phyloP scores from a whole-genome alignment of 208 protist genomes.

The Trypanosoma vivax region DNA sequence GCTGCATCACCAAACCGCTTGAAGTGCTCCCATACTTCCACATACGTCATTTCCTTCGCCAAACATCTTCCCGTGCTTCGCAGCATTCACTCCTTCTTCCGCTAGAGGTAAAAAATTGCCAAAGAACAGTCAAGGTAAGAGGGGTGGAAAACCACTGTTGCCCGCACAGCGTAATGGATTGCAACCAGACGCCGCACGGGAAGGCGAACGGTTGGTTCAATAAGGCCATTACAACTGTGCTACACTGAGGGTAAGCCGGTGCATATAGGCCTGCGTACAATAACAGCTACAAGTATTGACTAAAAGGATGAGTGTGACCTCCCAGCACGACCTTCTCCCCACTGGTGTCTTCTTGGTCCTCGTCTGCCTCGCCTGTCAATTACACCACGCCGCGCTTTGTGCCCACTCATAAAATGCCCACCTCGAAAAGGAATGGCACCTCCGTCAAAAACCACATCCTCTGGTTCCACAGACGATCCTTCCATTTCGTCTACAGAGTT shows the following conservation, averaged over 20 bases:
- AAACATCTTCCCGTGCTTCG: constrained; percentile 2
- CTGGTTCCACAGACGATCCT: constrained; percentile 10
- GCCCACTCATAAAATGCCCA: constrained; percentile 55
- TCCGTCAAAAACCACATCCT: constrained; percentile 25
- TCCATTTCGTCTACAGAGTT: constrained; percentile 15
- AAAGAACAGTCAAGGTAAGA: too few relatives aligned
- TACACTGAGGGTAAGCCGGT: too few relatives aligned
- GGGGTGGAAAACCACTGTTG: too few relatives aligned
- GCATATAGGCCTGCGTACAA: too few relatives aligned
- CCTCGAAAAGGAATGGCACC: constrained; percentile 50
- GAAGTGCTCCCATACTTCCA: constrained; percentile 29
- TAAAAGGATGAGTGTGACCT: too few relatives aligned
- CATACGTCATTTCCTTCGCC: constrained; percentile 14
- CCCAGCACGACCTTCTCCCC: constrained; percentile 8
- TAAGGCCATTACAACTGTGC: too few relatives aligned
- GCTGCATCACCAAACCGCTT: constrained; percentile 21
- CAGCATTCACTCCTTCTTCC: constrained; percentile 9
- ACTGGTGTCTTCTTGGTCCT: neutral
- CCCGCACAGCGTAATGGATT: too few relatives aligned
- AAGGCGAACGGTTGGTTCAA: too few relatives aligned
- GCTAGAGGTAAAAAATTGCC: neutral
- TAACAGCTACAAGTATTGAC: too few relatives aligned
- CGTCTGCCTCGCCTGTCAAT: neutral
- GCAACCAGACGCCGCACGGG: too few relatives aligned
- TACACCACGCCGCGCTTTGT: constrained; percentile 11